These are phyloP conservation scores for Begonia masoniana DNA, from an alignment of 306 rosid species.

Conservation along the genomic window DNA sequence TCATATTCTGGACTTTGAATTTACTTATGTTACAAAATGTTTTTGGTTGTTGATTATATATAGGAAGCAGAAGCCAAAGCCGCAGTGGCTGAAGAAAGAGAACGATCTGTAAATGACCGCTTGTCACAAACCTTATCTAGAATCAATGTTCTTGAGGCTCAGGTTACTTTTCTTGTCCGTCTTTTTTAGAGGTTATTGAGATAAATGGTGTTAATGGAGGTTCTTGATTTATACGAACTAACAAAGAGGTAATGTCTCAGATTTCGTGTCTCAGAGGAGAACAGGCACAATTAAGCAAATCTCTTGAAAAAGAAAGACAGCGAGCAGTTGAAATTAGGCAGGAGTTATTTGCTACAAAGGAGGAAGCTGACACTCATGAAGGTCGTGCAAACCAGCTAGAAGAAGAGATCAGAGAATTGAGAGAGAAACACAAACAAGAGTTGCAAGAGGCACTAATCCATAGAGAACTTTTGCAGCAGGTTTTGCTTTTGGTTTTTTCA, in stretches of 20 bases:
- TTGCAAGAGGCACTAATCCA: conserved; percentile 75
- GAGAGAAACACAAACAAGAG: conserved; percentile 88
- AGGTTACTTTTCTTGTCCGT: conserved; percentile 43
- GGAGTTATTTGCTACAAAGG: conserved; percentile 91
- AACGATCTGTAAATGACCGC: conserved; percentile 85
- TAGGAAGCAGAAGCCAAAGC: conserved; percentile 97
- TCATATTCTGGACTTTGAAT: too few relatives aligned
- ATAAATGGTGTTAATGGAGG: conserved; percentile 4
- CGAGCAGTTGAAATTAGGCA: conserved; percentile 98
- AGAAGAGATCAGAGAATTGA: conserved; percentile 61
- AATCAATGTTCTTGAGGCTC: conserved; percentile 97
- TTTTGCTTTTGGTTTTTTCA: conserved; percentile 25
- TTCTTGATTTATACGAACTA: background rate
- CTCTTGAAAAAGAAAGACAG: conserved; percentile 96
- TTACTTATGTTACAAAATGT: conserved; percentile 7
- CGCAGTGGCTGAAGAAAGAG: conserved; percentile 93
- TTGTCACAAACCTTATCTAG: conserved; percentile 91
- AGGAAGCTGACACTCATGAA: conserved; percentile 97
- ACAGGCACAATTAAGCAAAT: conserved; percentile 79
- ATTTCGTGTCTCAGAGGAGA: conserved; percentile 96
- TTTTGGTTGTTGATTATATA: conserved; percentile 12
- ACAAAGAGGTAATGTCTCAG: too few relatives aligned
- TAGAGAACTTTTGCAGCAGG: conserved; percentile 90
- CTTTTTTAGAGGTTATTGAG: conserved; percentile 3
- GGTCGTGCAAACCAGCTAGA: conserved; percentile 91